phyloP scores from a whole-genome alignment of 805 yeast species.

The Nakazawaea molendinolei region DNA sequence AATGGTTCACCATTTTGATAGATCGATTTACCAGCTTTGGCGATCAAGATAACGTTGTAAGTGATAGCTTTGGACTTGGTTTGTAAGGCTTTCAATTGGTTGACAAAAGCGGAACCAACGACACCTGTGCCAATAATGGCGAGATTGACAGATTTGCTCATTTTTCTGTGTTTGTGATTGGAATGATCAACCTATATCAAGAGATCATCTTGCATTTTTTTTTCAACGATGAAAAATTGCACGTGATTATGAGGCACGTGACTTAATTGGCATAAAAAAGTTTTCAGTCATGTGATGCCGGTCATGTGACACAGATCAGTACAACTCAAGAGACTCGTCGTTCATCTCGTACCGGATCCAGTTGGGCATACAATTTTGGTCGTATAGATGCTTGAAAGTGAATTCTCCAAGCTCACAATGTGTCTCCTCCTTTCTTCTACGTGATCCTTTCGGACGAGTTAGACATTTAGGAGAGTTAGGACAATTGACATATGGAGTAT shows the following conservation, averaged over 20 bases:
- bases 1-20: conserved; percentile 68
- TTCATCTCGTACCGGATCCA: conserved; percentile 51
- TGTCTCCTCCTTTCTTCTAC: conserved; percentile 19
- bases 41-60: conserved; percentile 75
- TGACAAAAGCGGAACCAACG: conserved; percentile 87
- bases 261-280: too few species aligned
- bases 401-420: conserved; percentile 29
- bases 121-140: conserved; percentile 88
- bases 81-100: conserved; percentile 58
- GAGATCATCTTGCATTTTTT: neutral
- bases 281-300: too few species aligned
- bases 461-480: conserved; percentile 52
- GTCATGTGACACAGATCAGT: conserved; percentile 14
- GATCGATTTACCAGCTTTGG: conserved; percentile 67
- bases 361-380: conserved; percentile 67
- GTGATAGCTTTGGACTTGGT: conserved; percentile 43
- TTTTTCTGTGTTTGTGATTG: conserved; percentile 15
- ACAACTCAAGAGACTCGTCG: conserved; percentile 18
- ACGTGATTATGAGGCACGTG: too few species aligned
- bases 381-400: conserved; percentile 4
- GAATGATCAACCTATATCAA: too few species aligned
- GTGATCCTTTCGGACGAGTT: neutral
- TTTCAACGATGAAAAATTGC: too few species aligned
- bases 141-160: conserved; percentile 53
- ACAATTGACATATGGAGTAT: conserved; percentile 70